These are phyloP conservation scores for Tetracladium maxilliforme DNA, from an alignment of 2,329 filamentous ascomycete genomes.

Conservation along the genomic window DNA sequence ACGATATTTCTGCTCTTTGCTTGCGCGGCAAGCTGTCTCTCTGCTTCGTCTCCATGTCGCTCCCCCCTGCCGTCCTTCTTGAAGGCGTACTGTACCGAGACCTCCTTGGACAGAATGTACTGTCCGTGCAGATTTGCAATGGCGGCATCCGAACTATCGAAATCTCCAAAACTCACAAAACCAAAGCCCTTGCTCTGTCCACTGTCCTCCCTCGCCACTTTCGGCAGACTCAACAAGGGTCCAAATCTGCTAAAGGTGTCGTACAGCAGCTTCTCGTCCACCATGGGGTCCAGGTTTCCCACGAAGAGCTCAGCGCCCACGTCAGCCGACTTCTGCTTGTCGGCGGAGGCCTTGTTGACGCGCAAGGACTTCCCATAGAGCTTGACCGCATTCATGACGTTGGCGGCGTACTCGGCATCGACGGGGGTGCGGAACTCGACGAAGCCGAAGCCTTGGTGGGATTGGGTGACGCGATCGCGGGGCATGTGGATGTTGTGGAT, in stretches of 20 bases:
- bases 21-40: constrained; percentile 79
- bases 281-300: constrained; percentile 86
- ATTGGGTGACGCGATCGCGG: constrained; percentile 93
- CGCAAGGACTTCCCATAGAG: constrained; percentile 89
- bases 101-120: constrained; percentile 93
- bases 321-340: constrained; percentile 87
- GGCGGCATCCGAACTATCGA: constrained; percentile 85
- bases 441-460: constrained; percentile 96
- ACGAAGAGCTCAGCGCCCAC: constrained; percentile 95
- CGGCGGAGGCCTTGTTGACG: constrained; percentile 87
- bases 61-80: constrained; percentile 99
- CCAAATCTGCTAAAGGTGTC: constrained; percentile 93
- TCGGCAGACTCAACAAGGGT: constrained; percentile 67
- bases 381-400: constrained; percentile 92
- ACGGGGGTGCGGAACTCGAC: constrained; percentile 94
- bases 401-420: constrained; percentile 91
- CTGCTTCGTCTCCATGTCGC: constrained; percentile 85
- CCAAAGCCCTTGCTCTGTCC: constrained; percentile 90
- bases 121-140: constrained; percentile 90
- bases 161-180: constrained; percentile 85
- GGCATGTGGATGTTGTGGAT: constrained; percentile 97
- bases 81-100: constrained; percentile 95
- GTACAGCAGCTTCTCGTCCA: constrained; percentile 90
- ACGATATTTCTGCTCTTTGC: constrained; percentile 90
- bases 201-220: constrained; percentile 81